Conservation (phyloP, 2,329 filamentous ascomycete genomes). For the Aspergillus sp. region DNA sequence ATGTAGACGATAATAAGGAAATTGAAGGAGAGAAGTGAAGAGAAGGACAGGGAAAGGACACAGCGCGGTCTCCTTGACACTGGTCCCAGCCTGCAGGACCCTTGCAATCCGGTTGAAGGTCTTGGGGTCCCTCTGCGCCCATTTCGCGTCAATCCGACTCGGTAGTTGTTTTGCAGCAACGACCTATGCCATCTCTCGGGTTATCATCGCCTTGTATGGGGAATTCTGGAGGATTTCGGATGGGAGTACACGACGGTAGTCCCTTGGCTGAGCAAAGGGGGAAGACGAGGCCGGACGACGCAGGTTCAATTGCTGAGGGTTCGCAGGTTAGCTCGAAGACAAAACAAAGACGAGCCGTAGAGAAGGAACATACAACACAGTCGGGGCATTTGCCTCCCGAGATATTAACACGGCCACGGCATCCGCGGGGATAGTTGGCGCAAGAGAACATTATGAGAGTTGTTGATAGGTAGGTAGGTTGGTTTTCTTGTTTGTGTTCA, state of each 20-base stretch:
- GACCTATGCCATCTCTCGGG: constrained; percentile 16
- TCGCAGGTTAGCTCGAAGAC: background rate
- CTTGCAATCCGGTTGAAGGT: constrained; percentile 11
- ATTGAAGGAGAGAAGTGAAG: constrained; percentile 9
- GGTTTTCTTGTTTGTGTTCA: background rate
- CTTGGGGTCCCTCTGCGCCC: constrained; percentile 1
- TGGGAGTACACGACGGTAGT: constrained; percentile 36
- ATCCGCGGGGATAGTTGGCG: constrained; percentile 49
- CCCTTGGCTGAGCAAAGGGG: constrained; percentile 41
- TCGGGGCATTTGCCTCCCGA: constrained; percentile 45
- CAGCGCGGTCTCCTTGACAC: constrained; percentile 8
- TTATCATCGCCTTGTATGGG: constrained; percentile 24
- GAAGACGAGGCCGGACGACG: constrained; percentile 40
- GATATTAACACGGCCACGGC: constrained; percentile 47
- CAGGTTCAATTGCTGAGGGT: constrained; percentile 34
- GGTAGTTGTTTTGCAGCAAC: background rate
- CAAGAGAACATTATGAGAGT: constrained; percentile 46
- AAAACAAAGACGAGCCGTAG: background rate
- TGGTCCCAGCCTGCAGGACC: constrained; percentile 21
- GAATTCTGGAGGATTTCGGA: constrained; percentile 34
- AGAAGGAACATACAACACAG: constrained; percentile 41
- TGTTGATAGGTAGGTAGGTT: background rate
- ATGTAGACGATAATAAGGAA: constrained; percentile 11
- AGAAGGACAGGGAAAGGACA: constrained; percentile 7
- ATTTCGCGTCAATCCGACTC: background rate